Percentiles rank a stretch among this genome's conserved stretches.
These are phyloP conservation scores for Leishmania gerbilli DNA, from an alignment of 208 protist species.

Conservation along the genomic window DNA sequence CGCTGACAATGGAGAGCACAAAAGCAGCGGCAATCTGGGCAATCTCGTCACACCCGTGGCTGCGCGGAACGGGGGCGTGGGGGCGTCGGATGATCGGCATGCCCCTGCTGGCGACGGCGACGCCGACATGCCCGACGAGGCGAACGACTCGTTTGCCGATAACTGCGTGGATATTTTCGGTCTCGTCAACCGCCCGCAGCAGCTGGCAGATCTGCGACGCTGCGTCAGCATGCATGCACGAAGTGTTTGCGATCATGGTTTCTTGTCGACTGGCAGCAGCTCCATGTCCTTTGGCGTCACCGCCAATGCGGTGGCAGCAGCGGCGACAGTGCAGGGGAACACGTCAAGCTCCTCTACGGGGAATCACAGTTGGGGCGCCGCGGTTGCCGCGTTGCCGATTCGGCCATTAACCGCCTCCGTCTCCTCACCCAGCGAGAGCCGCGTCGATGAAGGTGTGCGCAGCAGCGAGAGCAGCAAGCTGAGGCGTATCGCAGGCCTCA, in stretches of 20 bases:
- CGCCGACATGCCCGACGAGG: conserved; percentile 10
- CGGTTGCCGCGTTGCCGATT: background rate
- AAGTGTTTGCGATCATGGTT: background rate
- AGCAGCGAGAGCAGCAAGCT: conserved; percentile 7
- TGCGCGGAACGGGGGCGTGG: background rate
- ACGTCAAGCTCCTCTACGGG: background rate
- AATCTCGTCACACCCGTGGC: background rate
- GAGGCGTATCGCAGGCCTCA: background rate
- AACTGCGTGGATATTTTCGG: conserved; percentile 37
- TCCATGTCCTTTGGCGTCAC: background rate
- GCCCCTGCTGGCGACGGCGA: background rate
- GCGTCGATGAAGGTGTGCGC: background rate
- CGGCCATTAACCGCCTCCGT: background rate
- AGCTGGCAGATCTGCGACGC: conserved; percentile 23
- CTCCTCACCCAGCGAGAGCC: conserved; percentile 8
- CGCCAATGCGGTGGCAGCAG: background rate
- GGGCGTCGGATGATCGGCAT: background rate
- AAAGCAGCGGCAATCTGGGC: conserved; percentile 2
- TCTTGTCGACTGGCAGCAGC: background rate
- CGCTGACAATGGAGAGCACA: background rate
- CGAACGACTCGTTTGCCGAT: conserved; percentile 34
- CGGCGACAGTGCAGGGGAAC: background rate
- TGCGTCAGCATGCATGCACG: conserved; percentile 12
- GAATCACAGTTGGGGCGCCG: background rate
- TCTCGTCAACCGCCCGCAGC: conserved; percentile 25